phyloP scores from a whole-genome alignment of 192 early-diverging fungal species.

The Piromyces finnis region DNA sequence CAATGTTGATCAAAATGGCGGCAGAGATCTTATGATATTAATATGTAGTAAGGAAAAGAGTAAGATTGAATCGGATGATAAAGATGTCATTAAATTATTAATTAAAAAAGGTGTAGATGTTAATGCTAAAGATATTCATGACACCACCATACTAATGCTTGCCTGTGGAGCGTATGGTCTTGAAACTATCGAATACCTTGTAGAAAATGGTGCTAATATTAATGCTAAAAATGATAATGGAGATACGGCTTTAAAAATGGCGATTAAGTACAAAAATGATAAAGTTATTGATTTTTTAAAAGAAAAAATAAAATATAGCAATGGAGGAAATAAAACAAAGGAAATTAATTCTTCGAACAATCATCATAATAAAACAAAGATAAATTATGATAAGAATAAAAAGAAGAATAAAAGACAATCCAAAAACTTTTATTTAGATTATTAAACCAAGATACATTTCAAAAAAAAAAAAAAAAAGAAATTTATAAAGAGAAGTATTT shows the following conservation, averaged over 20 bases:
- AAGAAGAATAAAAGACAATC: not conserved
- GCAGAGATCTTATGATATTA: not conserved
- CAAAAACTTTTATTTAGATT: not conserved
- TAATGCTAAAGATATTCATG: not conserved
- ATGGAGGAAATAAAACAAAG: not conserved
- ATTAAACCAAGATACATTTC: no score
- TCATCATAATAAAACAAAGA: not conserved
- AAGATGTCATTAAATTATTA: not conserved
- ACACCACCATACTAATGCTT: not conserved
- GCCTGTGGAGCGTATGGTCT: not conserved
- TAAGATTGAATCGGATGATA: not conserved
- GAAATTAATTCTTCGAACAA: not conserved
- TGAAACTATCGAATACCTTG: not conserved
- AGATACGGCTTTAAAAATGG: not conserved
- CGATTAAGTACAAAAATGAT: not conserved
- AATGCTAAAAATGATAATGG: not conserved
- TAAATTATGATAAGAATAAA: not conserved
- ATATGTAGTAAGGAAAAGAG: not conserved
- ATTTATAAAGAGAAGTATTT: no score
- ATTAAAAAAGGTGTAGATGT: not conserved
- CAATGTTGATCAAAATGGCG: not conserved
- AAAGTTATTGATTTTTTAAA: not conserved
- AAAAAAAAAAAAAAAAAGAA: no score
- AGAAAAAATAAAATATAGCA: not conserved
- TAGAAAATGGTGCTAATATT: not conserved